These are phyloP conservation scores for Saccharum spontaneum DNA, from an alignment of 176 grass and related monocot species.

Conservation along the genomic window DNA sequence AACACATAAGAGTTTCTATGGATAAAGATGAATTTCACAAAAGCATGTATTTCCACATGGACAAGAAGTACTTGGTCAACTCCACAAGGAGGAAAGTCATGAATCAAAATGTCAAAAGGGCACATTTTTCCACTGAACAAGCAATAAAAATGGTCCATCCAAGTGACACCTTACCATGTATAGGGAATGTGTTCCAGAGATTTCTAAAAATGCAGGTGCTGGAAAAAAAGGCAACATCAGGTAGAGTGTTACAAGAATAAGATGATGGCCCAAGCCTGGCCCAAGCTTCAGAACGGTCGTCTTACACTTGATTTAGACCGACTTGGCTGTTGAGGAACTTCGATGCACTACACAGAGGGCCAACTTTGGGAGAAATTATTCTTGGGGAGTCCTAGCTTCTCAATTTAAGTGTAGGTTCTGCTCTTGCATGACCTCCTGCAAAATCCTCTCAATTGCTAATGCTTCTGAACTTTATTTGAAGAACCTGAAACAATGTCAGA, in stretches of 20 bases:
- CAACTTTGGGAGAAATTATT: background rate
- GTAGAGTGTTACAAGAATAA: background rate
- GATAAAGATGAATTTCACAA: background rate
- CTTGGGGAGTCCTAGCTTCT: background rate
- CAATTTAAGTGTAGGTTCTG: too few species aligned
- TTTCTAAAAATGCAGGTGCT: constrained; percentile 77
- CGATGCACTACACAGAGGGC: background rate
- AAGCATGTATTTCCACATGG: background rate
- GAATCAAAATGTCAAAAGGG: background rate
- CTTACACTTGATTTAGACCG: background rate
- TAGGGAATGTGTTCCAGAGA: constrained; percentile 86
- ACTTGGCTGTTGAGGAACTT: background rate
- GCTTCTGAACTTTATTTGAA: background rate
- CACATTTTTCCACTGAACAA: background rate
- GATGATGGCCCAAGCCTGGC: background rate
- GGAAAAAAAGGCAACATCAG: constrained; percentile 60
- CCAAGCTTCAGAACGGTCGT: background rate
- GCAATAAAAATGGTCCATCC: background rate
- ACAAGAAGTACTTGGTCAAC: background rate
- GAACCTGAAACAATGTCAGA: background rate
- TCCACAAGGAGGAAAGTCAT: background rate
- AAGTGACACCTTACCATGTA: constrained; percentile 66
- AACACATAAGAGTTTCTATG: background rate
- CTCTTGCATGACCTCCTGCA: background rate
- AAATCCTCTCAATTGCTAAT: background rate